phyloP scores from a whole-genome alignment of 2,329 filamentous ascomycete species.

The Colletotrichum somersetense region DNA sequence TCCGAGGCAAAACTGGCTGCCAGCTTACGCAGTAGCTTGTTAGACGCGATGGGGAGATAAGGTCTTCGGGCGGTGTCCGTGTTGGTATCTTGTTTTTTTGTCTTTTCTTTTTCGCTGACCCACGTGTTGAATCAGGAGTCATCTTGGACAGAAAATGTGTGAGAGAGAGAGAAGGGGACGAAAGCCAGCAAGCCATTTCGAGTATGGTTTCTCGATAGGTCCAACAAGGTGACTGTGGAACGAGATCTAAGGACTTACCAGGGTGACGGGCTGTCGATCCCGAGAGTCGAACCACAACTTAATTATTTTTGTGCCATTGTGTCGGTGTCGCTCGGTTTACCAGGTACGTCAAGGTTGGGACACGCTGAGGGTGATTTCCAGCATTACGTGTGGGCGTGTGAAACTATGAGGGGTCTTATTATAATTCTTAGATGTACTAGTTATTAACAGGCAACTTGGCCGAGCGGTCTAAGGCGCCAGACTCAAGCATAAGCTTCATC shows the following conservation, averaged over 20 bases:
- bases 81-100: too few species aligned
- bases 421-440: fast-evolving
- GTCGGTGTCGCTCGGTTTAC: too few species aligned
- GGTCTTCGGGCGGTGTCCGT: neutral
- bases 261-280: neutral
- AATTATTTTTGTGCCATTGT: neutral
- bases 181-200: neutral
- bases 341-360: neutral
- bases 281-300: constrained; percentile 9
- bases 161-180: neutral
- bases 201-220: too few species aligned
- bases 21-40: neutral
- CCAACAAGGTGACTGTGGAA: neutral
- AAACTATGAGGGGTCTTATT: fast-evolving
- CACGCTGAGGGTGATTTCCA: too few species aligned
- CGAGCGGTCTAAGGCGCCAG: constrained; percentile 42
- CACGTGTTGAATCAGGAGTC: neutral
- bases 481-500: constrained; percentile 35
- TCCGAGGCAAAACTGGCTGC: neutral
- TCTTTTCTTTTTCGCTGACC: too few species aligned
- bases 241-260: neutral
- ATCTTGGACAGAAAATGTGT: neutral
- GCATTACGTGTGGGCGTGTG: too few species aligned
- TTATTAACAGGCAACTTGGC: constrained; percentile 34
- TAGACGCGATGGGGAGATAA: neutral